Evolutionary conservation across 371 early-diverging fungal genomes (phyloP).

Genomic region (Mortierella sp.): DNA sequence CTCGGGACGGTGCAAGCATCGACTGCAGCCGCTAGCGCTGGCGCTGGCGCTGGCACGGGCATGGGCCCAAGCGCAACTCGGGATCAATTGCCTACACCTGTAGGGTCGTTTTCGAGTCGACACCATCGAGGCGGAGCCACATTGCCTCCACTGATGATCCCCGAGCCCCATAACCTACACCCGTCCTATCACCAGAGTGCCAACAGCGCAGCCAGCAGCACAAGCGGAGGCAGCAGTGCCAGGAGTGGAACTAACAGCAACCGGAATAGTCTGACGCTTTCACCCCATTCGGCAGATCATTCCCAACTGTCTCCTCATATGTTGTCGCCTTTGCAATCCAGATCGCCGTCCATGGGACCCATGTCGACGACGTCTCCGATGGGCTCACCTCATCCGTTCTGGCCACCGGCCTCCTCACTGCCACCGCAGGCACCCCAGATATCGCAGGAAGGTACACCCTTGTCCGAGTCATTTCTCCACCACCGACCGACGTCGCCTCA

Average conservation of each 20-base stretch:
- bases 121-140: conserved; percentile 22
- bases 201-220: conserved; percentile 3
- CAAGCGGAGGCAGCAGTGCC: neutral
- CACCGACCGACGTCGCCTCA: neutral
- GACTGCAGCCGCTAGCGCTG: too few relatives aligned
- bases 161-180: conserved; percentile 38
- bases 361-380: conserved; percentile 18
- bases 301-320: conserved; percentile 33
- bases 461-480: neutral
- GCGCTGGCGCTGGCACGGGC: neutral
- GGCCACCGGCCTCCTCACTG: conserved; percentile 5
- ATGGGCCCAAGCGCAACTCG: too few relatives aligned
- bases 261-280: conserved; percentile 18
- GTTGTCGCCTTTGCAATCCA: conserved; percentile 31
- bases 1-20: neutral
- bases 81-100: neutral
- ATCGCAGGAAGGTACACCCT: neutral
- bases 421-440: too few relatives aligned
- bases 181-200: conserved; percentile 36
- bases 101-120: neutral
- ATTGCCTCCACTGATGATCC: conserved; percentile 41
- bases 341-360: conserved; percentile 34
- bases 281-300: conserved; percentile 24
- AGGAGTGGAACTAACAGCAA: conserved; percentile 21
- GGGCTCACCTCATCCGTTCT: conserved; percentile 12